Conservation (phyloP, 2,329 filamentous ascomycete genomes). For the Raffaelea ambrosiae region DNA sequence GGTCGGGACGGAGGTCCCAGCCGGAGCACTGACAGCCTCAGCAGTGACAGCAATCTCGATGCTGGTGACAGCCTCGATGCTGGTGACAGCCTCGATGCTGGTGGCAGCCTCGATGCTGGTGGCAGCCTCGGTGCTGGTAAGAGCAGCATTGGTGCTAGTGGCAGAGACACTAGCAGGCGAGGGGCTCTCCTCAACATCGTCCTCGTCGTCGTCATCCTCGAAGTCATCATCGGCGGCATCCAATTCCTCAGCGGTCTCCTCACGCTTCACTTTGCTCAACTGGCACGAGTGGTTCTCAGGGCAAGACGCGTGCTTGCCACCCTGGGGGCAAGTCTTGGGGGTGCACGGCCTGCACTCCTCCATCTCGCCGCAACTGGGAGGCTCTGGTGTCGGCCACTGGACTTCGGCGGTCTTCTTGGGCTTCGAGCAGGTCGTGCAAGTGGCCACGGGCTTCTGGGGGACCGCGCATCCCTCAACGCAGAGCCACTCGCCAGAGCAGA, state of each 20-base stretch:
- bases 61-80: too few relatives aligned
- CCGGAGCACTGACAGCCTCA: too few relatives aligned
- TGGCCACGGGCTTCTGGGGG: conserved; percentile 7
- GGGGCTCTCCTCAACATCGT: not conserved
- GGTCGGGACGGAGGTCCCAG: too few relatives aligned
- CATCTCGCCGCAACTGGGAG: conserved; percentile 20
- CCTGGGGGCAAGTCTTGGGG: conserved; percentile 4
- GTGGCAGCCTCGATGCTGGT: too few relatives aligned
- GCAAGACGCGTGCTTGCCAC: conserved; percentile 7
- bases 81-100: too few relatives aligned
- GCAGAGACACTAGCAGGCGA: not conserved
- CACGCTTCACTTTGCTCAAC: not conserved
- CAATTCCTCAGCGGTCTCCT: not conserved
- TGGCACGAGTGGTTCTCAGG: conserved; percentile 8
- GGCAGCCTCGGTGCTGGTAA: not conserved
- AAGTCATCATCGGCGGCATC: not conserved
- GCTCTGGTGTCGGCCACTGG: too few relatives aligned
- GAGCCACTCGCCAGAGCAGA: conserved; percentile 4
- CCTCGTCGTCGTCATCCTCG: not conserved
- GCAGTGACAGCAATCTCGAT: too few relatives aligned
- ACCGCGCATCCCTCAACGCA: conserved; percentile 6
- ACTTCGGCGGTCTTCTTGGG: too few relatives aligned
- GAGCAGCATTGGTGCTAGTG: not conserved
- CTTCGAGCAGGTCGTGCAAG: conserved; percentile 3
- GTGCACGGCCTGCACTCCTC: conserved; percentile 15